phyloP scores from a whole-genome alignment of 495 filamentous ascomycete species.

The Podospora bellae-mahoneyi region DNA sequence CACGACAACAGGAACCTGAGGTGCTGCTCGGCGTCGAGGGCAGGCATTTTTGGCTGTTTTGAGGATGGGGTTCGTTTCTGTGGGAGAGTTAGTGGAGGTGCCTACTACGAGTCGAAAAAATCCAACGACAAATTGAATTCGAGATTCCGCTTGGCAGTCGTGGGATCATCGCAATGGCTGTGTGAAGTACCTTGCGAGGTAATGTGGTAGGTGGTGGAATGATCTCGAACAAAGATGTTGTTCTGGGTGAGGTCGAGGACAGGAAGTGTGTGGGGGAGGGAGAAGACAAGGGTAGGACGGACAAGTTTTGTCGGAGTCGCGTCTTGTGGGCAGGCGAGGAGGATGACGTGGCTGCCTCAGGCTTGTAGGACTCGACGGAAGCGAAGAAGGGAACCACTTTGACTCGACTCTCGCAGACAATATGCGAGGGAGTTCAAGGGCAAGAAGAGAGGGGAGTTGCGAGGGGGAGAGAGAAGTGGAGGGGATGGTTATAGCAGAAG shows the following conservation, averaged over 20 bases:
- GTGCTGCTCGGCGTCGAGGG: slow-evolving; percentile 50
- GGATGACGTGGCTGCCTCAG: neutral
- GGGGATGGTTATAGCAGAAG: neutral
- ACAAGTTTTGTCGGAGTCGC: neutral
- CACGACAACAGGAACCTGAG: slow-evolving; percentile 63
- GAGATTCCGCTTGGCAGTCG: neutral
- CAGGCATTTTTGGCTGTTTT: slow-evolving; percentile 43
- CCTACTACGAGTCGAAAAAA: neutral
- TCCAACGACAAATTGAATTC: neutral
- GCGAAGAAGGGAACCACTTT: neutral
- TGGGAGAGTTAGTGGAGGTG: neutral
- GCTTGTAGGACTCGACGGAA: neutral
- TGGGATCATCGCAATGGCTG: neutral
- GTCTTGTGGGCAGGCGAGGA: neutral
- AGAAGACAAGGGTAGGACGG: neutral
- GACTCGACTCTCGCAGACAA: neutral
- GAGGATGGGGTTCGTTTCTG: neutral
- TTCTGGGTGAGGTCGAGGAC: neutral
- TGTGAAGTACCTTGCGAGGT: neutral
- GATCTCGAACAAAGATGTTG: neutral
- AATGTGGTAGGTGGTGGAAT: neutral
- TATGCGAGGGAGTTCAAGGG: neutral
- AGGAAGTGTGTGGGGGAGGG: neutral
- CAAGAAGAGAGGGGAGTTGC: neutral
- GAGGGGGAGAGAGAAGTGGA: neutral